Base-by-base conservation (phyloP, 306 rosid species). In the Notholithocarpus densiflorus region DNA sequence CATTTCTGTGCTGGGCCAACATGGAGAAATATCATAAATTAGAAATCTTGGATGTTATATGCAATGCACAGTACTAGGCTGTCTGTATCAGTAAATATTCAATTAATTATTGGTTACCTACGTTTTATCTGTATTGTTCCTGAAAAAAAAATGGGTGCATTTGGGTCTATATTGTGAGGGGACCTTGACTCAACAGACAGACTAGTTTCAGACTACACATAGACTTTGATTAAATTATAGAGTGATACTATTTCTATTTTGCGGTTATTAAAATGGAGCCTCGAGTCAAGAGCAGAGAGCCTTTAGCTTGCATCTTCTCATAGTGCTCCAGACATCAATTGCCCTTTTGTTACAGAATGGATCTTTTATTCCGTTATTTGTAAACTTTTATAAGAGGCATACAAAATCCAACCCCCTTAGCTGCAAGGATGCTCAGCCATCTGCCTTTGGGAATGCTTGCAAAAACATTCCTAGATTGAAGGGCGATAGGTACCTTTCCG, bases 241-340 rank as follows among this genome's bases (percentile, higher is more conserved):
- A 75, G 32, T 43, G 13, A 12, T 31, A 6, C 53, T 21, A 27
- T 77, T 56, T 34, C 60, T 77, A 9, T 78, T 56, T 1, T 5
- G 48, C 2, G 72, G 43, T 62, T 18, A 55, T 64, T 34, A 24
- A 57, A 61, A 40, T 77, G 93, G 88, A 89, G 90, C 86, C 51
- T 88, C 92, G 81, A 86, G 88, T 88, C 93, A 84, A 87, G 96
- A 84, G 84, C 79, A 69, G 73, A 62, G 82, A 81, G 74, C 81
- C 80, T 76, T 66, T 19, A 71, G 78, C 84, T 81, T 82, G 89
- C 87, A 72, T 86, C 92, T 89, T 90, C 87, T 85, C 92, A 81
- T 84, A 71, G 11, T 56, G 91, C 89, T 90, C 90, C 89, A 29
- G 59, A 80, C 65, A 82, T 66, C 74, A 54, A 80, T 23, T 80